Evolutionary conservation across 495 filamentous ascomycete genomes (phyloP), one percentile per base, ranked within the genome.

Genomic region (Talaromyces liani): DNA sequence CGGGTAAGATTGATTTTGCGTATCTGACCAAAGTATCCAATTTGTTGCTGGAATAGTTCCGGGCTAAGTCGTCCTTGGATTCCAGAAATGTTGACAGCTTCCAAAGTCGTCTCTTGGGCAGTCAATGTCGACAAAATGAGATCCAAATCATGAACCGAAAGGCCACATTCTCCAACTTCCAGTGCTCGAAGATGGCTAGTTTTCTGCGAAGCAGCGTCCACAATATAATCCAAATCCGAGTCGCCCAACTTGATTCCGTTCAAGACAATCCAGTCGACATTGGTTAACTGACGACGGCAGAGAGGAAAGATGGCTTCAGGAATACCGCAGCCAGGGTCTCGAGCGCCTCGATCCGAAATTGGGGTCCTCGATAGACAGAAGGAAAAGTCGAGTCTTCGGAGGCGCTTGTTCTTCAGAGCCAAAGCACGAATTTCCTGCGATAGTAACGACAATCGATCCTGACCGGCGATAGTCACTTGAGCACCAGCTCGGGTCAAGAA

Each of bases 211-310:
- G 87, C 86, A 10, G 87, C 87, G 68, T 87, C 85, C 53, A 89
- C 87, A 24, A 85, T 71, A 69, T 85, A 87, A 63, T 92, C 89
- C 51, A 95, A 74, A 73, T 95, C 92, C 2, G 84, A 85, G 55
- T 94, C 89, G 39, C 87, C 88, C n/a, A 95, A 80, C 66, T 88
- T 83, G 69, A 96, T 96, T 12, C 90, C 91, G 62, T 86, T 91
- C 61, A 98, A 73, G 54, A 84, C 84, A 54, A 98, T 85, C 85
- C 87, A 96, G 72, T 87, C 90, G 61, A 88, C 87, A 71, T 85
- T 90, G 7, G 87, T 97, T 69, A 84, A 80, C 70, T 88, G 85
- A 65, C 80, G 85, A 59, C 82, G 85, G 74, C 87, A 95, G 20
- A 90, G 79, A 16, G 91, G 88, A 69, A 91, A 87, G 5, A 96